Conservation (phyloP, 257 asterid genomes). For the Osmanthus fragrans region DNA sequence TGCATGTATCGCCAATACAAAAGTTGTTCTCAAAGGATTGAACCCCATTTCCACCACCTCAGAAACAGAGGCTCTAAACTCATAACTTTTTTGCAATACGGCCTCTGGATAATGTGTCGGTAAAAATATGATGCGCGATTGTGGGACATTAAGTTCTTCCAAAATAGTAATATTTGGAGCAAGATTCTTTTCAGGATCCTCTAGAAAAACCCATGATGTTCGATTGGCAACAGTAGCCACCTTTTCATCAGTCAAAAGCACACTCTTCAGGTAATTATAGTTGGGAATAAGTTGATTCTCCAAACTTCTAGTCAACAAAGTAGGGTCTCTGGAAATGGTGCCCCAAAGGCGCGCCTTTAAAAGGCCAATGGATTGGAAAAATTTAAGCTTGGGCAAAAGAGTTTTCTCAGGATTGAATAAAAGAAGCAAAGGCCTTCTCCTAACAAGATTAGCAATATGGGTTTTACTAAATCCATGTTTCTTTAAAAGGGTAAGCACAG, state of each 20-base stretch:
- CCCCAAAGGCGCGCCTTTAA: background rate
- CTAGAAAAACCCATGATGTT: background rate
- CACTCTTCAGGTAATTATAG: background rate
- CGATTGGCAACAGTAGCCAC: background rate
- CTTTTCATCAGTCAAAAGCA: background rate
- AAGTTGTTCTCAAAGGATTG: background rate
- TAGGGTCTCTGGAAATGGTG: slow-evolving; percentile 6
- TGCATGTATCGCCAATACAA: background rate
- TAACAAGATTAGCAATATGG: slow-evolving; percentile 3
- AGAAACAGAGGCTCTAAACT: background rate
- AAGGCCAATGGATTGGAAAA: slow-evolving; percentile 25
- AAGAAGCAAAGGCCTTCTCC: slow-evolving; percentile 7
- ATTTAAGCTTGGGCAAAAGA: slow-evolving; percentile 29
- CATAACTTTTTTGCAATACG: background rate
- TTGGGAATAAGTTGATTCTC: slow-evolving; percentile 20
- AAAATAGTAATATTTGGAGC: slow-evolving; percentile 6
- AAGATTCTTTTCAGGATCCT: background rate
- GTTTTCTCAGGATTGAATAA: slow-evolving; percentile 17
- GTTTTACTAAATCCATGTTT: slow-evolving; percentile 11
- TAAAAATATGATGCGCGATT: background rate
- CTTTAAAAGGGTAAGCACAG: background rate
- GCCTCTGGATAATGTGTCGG: background rate
- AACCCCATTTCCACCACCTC: slow-evolving; percentile 7
- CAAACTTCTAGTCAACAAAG: slow-evolving; percentile 25
- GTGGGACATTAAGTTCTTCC: background rate